A percentile compares a stretch with the other conserved stretches of the same genome.
phyloP scores from a whole-genome alignment of 2,329 filamentous ascomycete species.

The Thelonectria rubi region DNA sequence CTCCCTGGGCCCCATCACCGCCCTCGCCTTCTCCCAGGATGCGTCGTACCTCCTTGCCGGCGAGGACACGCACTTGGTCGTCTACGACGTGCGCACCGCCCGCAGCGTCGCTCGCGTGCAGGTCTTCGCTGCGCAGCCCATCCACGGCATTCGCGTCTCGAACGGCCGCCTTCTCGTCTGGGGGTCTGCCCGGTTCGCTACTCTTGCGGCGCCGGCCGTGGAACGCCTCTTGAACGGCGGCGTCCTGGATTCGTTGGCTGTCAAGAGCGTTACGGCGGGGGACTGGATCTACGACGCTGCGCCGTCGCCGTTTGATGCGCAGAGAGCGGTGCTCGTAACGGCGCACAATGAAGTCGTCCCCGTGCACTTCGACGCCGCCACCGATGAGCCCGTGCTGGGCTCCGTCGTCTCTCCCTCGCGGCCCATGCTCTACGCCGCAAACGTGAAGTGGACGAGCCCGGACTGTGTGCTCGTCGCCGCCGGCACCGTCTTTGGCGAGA shows the following conservation, averaged over 20 bases:
- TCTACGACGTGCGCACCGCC: slow-evolving; percentile 57
- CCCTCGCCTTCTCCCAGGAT: slow-evolving; percentile 61
- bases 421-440: slow-evolving; percentile 88
- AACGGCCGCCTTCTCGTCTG: slow-evolving; percentile 65
- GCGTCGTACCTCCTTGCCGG: slow-evolving; percentile 62
- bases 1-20: slow-evolving; percentile 66
- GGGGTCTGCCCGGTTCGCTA: slow-evolving; percentile 71
- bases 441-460: slow-evolving; percentile 69
- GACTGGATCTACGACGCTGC: slow-evolving; percentile 83
- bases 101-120: slow-evolving; percentile 53
- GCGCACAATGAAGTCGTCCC: slow-evolving; percentile 85
- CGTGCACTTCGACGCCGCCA: slow-evolving; percentile 49
- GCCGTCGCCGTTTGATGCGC: slow-evolving; percentile 56
- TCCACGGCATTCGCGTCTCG: slow-evolving; percentile 74
- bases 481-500: slow-evolving; percentile 94
- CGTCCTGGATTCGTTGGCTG: slow-evolving; percentile 26
- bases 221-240: slow-evolving; percentile 32
- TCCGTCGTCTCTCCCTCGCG: slow-evolving; percentile 71
- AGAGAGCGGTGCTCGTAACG: slow-evolving; percentile 72
- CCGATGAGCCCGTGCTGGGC: slow-evolving; percentile 53
- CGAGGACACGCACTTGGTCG: slow-evolving; percentile 66
- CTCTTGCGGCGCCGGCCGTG: slow-evolving; percentile 44
- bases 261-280: slow-evolving; percentile 57
- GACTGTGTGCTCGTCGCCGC: slow-evolving; percentile 78
- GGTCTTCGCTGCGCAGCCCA: slow-evolving; percentile 73